These are phyloP conservation scores for Oidiodendron maius DNA, from an alignment of 495 filamentous ascomycete genomes.

Conservation along the genomic window DNA sequence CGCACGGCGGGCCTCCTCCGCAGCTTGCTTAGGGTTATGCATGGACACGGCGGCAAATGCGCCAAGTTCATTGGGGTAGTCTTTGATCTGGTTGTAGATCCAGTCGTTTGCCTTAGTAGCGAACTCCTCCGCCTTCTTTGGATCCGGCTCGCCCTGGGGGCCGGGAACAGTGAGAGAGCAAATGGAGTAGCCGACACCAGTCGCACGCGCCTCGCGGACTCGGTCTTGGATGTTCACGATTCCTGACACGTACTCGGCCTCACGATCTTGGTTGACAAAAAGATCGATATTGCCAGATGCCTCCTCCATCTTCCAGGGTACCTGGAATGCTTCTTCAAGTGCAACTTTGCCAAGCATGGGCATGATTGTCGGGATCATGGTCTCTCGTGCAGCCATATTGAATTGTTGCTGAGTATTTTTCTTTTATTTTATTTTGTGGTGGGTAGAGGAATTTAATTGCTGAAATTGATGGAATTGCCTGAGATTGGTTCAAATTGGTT, in stretches of 20 bases:
- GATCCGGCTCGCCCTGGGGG: slow-evolving; percentile 47
- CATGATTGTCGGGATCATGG: too few relatives aligned
- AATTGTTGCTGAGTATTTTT: too few relatives aligned
- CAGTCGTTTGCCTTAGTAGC: slow-evolving; percentile 51
- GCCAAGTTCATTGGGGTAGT: slow-evolving; percentile 47
- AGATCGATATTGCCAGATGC: slow-evolving; percentile 34
- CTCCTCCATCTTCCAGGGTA: too few relatives aligned
- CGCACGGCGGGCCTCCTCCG: slow-evolving; percentile 46
- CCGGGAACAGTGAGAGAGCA: slow-evolving; percentile 51
- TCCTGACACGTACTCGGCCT: slow-evolving; percentile 27
- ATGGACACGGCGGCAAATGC: slow-evolving; percentile 53
- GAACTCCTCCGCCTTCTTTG: slow-evolving; percentile 25
- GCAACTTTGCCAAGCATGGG: slow-evolving; percentile 48
- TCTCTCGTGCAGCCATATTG: too few relatives aligned
- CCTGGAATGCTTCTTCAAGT: slow-evolving; percentile 47
- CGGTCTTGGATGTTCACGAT: slow-evolving; percentile 43
- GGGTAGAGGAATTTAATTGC: too few relatives aligned
- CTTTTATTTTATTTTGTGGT: too few relatives aligned
- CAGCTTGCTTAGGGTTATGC: slow-evolving; percentile 50
- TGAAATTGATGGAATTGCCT: too few relatives aligned
- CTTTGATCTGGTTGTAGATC: slow-evolving; percentile 43
- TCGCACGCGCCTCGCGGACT: slow-evolving; percentile 46
- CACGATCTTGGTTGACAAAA: background rate
- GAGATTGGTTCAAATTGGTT: too few relatives aligned
- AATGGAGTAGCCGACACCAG: slow-evolving; percentile 57